phyloP scores from a whole-genome alignment of 768 basidiomycete genomes.

The Collybia sordida region DNA sequence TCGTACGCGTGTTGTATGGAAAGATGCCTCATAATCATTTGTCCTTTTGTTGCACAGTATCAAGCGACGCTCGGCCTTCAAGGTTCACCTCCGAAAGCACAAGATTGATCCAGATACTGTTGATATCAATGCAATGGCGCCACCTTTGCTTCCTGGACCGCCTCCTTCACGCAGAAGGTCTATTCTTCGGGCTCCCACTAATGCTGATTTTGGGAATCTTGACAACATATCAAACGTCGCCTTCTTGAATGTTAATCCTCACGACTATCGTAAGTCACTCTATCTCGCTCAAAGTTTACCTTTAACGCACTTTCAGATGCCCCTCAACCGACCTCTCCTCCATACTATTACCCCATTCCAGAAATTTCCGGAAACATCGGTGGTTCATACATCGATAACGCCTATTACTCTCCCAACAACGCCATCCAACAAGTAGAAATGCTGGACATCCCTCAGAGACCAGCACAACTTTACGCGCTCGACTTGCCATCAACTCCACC shows the following conservation, averaged over 20 bases:
- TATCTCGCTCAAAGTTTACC: background rate
- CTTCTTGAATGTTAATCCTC: background rate
- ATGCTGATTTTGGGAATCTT: background rate
- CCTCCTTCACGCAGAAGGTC: conserved; percentile 11
- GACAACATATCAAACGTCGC: background rate
- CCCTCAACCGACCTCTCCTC: background rate
- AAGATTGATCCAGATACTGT: conserved; percentile 27
- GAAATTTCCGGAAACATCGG: too few species aligned
- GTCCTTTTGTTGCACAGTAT: conserved; percentile 40
- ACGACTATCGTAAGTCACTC: background rate
- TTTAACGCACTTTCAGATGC: background rate
- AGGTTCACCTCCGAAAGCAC: conserved; percentile 55
- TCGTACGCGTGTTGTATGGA: conserved; percentile 1
- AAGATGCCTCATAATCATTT: conserved; percentile 2
- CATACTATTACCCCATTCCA: background rate
- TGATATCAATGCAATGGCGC: conserved; percentile 31
- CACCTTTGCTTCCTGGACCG: conserved; percentile 20
- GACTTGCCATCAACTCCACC: background rate
- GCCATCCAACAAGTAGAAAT: background rate
- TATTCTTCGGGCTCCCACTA: background rate
- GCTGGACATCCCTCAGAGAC: background rate
- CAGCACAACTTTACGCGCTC: background rate
- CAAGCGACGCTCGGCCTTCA: conserved; percentile 62
- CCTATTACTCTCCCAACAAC: background rate
- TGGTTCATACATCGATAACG: background rate